Evolutionary conservation across 2,329 filamentous ascomycete species (phyloP), one percentile per base, ranked within the genome.

Genomic region (Diaporthe destruens): DNA sequence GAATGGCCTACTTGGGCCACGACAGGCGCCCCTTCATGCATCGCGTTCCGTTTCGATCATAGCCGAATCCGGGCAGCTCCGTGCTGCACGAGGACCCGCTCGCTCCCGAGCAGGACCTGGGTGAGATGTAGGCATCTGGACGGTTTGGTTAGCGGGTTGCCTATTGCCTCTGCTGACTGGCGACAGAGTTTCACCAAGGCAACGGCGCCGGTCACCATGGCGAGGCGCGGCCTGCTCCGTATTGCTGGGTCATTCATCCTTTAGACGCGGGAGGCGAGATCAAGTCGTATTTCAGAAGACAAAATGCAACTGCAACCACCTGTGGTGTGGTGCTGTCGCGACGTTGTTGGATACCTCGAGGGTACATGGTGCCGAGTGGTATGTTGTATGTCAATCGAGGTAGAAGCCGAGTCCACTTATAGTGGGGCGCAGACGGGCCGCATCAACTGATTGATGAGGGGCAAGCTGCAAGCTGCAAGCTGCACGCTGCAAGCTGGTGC

Each of bases 1-100:
- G 61, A 53, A n/a, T 20, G 61, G 61, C 20, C 61, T 36, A 20
- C n/a, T 39, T 66, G 44, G 47, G 61, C 44, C 44, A 66, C 47
- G 32, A n/a, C 29, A 39, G 61, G 47, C 61, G 61, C 61, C 61
- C 53, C 47, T 53, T 66, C n/a, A 66, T 66, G 61, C 61, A 53
- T 32, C 23, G 18, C 25, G 20, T n/a, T 53, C 61, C 61, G 8
- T 53, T 53, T 66, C 47, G 32, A 66, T 66, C 61, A 12, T 66
- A 66, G 61, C 20, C 32, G 29, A 23, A 9, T n/a, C 32, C 44
- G 44, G 44, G 32, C 34, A 51, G 61, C 47, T 66, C 61, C 47
- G 61, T 44, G 34, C 61, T 34, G 47, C 47, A 53, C 32, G 20
- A 51, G 44, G 29, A 11, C 36, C 12, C 47, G 61, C 61, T 36